phyloP scores from a whole-genome alignment of 192 early-diverging fungal genomes.

The Rhizophagus sp. region DNA sequence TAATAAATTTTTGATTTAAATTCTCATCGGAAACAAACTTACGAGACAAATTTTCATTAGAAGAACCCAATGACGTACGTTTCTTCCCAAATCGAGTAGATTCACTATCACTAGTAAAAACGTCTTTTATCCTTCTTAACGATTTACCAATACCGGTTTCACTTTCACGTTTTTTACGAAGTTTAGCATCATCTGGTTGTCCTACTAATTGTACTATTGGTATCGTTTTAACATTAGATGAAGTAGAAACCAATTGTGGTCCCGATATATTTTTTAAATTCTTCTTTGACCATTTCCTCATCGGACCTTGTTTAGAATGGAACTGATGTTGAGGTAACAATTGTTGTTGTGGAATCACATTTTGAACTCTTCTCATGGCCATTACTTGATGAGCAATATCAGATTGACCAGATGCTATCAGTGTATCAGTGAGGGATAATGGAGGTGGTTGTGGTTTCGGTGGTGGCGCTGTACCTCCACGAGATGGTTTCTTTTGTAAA shows the following conservation, averaged over 20 bases:
- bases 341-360: not conserved
- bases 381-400: conserved; percentile 31
- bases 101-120: conserved; percentile 24
- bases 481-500: not conserved
- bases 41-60: conserved; percentile 17
- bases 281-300: conserved; percentile 7
- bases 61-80: not conserved
- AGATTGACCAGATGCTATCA: conserved; percentile 25
- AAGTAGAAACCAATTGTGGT: conserved; percentile 26
- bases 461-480: not conserved
- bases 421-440: conserved; percentile 24
- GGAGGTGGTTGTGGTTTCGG: conserved; percentile 25
- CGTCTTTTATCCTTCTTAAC: conserved; percentile 24
- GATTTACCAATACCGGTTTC: conserved; percentile 18
- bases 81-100: not conserved
- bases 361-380: conserved; percentile 24
- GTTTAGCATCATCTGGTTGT: not conserved
- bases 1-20: conserved; percentile 21
- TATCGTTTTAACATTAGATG: conserved; percentile 24
- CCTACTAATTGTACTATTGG: conserved; percentile 14
- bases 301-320: conserved; percentile 1
- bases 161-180: conserved; percentile 19
- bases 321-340: not conserved
- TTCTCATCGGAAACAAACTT: conserved; percentile 25
- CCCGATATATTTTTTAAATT: conserved; percentile 18